Base-by-base conservation (phyloP, 306 rosid species). In the Heteromeles arbutifolia region DNA sequence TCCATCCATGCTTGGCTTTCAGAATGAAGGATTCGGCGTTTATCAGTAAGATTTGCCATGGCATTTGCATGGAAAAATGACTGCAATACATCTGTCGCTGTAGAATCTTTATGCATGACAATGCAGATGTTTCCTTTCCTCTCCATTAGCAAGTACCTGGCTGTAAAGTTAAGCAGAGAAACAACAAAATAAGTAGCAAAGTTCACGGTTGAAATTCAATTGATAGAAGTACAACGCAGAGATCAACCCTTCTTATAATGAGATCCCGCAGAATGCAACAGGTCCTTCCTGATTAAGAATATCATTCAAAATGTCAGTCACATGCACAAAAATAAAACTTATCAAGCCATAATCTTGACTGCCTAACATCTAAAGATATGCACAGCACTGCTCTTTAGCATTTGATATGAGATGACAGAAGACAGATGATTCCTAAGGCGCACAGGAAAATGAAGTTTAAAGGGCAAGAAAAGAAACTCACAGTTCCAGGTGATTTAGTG, bases 1-100 rank as follows among this genome's bases (percentile, higher is more conserved):
- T 95, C 97, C 87, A 95, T 87, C 98, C 98, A 95, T 39, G 79
- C 68, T 74, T 88, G 88, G 83, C 97, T 84, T 54, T 92, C 96
- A 71, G 83, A 69, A 73, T 94, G 93, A 67, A 84, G 71, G 59
- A 85, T 87, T 69, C 78, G 85, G 80, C 79, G 84, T 80, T 83
- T 79, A 68, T 81, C 77, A 18, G 22, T 75, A 43, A 75, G 77
- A 76, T 45, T 82, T 48, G 88, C 90, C 83, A 87, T 79, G 73
- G 86, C 90, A 15, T 85, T 84, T 54, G 93, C 97, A 65, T 95
- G 98, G 77, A 92, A 26, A 69, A 87, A 95, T 75, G 98, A 87
- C 84, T 84, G 86, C 53, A 92, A 72, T 41, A 87, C 78, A 81
- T 95, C 93, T 0, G 84, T 70, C 24, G 97, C 78, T 52, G 83